These are phyloP conservation scores for Botrytis cinerea DNA, from an alignment of 2,329 filamentous ascomycete genomes.

Conservation along the genomic window DNA sequence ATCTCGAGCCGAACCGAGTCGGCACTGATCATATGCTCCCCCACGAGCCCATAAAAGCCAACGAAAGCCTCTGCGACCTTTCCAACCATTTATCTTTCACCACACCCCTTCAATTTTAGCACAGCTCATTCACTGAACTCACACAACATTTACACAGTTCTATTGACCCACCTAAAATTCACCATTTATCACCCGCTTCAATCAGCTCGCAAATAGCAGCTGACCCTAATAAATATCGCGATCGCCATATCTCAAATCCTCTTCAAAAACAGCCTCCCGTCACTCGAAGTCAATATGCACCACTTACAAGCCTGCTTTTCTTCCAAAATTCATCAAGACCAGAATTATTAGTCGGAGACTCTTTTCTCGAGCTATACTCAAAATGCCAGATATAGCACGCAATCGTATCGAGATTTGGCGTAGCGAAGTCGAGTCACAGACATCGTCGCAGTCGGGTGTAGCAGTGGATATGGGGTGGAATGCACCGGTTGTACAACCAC, in stretches of 20 bases:
- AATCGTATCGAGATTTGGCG: conserved; percentile 23
- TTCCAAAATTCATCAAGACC: not conserved
- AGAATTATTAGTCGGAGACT: not conserved
- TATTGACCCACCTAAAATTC: conserved; percentile 10
- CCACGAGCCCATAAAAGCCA: not conserved
- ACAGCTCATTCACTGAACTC: conserved; percentile 8
- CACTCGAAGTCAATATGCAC: not conserved
- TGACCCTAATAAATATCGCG: conserved; percentile 5
- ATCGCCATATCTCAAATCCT: not conserved
- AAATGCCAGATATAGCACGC: conserved; percentile 18
- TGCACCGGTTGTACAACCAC: not conserved
- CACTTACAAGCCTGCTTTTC: not conserved
- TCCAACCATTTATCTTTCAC: not conserved
- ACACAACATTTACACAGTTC: conserved; percentile 6
- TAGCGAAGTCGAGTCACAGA: conserved; percentile 17
- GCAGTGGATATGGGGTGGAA: not conserved
- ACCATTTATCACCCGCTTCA: conserved; percentile 17
- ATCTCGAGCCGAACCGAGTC: conserved; percentile 5
- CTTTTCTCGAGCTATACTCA: not conserved
- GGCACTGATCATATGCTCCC: conserved; percentile 15
- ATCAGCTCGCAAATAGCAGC: conserved; percentile 19
- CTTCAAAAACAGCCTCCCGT: not conserved
- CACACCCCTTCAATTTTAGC: conserved; percentile 5
- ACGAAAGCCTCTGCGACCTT: not conserved
- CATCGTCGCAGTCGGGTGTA: conserved; percentile 12